Conservation (phyloP, 805 yeast species). For the Saccharomycopsis malanga region DNA sequence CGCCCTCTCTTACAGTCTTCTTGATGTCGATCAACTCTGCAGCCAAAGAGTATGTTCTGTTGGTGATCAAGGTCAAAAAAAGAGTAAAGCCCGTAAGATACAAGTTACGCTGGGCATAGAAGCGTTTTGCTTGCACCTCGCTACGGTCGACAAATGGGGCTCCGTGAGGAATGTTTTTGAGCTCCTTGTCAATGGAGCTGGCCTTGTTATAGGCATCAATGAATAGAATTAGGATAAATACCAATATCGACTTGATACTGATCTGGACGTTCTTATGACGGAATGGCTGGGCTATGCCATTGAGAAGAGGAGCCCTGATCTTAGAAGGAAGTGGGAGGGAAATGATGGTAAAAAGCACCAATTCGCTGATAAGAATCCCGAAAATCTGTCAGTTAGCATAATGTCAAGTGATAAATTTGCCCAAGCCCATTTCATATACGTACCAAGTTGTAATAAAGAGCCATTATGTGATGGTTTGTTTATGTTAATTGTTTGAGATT, state of each 20-base stretch:
- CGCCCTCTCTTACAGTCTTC: constrained; percentile 42
- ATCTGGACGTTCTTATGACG: constrained; percentile 64
- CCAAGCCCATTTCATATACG: too few relatives aligned
- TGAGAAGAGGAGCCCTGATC: constrained; percentile 60
- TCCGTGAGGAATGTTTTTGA: constrained; percentile 32
- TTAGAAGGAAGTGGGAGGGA: constrained; percentile 81
- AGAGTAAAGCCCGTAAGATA: constrained; percentile 93
- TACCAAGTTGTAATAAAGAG: constrained; percentile 29
- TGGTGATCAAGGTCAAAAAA: constrained; percentile 77
- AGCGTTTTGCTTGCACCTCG: constrained; percentile 84
- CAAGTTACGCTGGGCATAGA: constrained; percentile 94
- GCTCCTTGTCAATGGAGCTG: constrained; percentile 57
- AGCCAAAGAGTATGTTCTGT: constrained; percentile 76
- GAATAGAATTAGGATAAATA: constrained; percentile 77
- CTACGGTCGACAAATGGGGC: constrained; percentile 38
- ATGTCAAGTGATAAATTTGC: too few relatives aligned
- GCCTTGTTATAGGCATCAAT: constrained; percentile 86
- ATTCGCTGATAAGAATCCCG: constrained; percentile 68
- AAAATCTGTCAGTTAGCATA: too few relatives aligned
- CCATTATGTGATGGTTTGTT: constrained; percentile 22
- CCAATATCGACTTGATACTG: constrained; percentile 72
- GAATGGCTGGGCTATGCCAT: constrained; percentile 60
- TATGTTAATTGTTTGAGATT: too few relatives aligned
- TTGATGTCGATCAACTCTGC: constrained; percentile 55
- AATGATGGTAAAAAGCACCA: constrained; percentile 68